Conservation (phyloP, 441 rosid genomes). For the Erodium moschatum region DNA sequence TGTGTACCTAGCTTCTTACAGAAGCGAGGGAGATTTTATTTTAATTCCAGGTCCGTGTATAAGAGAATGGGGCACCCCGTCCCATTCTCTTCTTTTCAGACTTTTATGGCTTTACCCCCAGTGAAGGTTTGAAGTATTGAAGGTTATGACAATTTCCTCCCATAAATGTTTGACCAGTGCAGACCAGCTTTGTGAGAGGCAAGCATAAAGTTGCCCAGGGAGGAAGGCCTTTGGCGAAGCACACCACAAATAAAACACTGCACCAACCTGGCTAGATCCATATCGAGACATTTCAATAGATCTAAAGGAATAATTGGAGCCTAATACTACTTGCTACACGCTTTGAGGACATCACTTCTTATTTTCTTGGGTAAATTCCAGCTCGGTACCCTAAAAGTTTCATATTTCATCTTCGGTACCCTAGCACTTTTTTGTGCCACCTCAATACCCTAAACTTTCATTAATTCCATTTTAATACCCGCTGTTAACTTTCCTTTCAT, state of each 20-base stretch:
- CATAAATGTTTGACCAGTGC: background rate
- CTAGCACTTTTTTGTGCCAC: no score
- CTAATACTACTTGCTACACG: constrained; percentile 1
- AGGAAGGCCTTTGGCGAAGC: background rate
- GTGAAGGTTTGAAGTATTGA: background rate
- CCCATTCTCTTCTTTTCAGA: background rate
- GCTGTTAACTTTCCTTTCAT: no score
- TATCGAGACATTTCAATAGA: background rate
- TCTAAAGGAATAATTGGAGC: background rate
- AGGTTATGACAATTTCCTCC: background rate
- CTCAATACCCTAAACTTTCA: no score
- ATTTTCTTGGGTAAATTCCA: no score
- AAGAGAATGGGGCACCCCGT: background rate
- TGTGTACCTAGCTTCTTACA: background rate
- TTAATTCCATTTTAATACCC: no score
- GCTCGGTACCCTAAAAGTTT: no score
- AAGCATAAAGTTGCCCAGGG: background rate
- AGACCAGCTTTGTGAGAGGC: background rate
- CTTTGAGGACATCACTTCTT: background rate
- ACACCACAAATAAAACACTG: background rate
- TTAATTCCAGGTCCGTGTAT: background rate
- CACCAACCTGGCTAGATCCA: background rate
- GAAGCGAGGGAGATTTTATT: background rate
- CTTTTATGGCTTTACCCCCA: background rate
- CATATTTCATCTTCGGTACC: no score